Percentiles rank a stretch among this genome's conserved stretches.
Evolutionary conservation across 2,329 filamentous ascomycete species (phyloP).

Genomic region (Colletotrichum godetiae): DNA sequence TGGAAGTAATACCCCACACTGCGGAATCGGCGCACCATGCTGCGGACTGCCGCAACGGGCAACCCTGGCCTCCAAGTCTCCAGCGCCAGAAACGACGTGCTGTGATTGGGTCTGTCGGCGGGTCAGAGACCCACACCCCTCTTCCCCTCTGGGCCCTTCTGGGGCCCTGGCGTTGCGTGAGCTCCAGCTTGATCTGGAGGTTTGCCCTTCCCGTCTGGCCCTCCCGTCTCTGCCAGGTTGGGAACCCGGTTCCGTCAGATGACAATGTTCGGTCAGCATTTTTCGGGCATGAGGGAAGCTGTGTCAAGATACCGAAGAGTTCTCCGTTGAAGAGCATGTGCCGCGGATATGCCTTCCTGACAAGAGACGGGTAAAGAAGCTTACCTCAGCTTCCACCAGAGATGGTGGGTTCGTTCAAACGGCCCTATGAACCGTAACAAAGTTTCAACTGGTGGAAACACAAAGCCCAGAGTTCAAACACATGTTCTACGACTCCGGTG

Average conservation of each 20-base stretch:
- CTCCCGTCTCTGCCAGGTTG: neutral
- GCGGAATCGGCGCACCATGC: constrained; percentile 35
- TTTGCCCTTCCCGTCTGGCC: neutral
- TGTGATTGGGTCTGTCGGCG: constrained; percentile 1
- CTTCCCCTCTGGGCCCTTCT: neutral
- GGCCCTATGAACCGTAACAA: neutral
- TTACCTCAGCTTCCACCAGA: neutral
- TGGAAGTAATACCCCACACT: constrained; percentile 34
- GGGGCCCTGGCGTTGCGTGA: neutral
- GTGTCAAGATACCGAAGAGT: neutral
- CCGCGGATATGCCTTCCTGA: neutral
- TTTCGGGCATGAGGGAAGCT: neutral
- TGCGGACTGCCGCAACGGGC: constrained; percentile 34
- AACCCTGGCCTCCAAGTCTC: constrained; percentile 13
- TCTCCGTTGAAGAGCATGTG: neutral
- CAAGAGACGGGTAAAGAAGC: neutral
- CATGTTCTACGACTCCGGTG: neutral
- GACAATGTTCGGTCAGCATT: constrained; percentile 5
- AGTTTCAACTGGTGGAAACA: neutral
- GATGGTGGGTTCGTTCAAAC: neutral
- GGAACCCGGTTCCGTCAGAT: constrained; percentile 11
- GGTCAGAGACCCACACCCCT: constrained; percentile 1
- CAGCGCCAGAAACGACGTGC: constrained; percentile 4
- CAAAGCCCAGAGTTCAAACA: neutral
- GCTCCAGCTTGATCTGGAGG: constrained; percentile 6